These are phyloP conservation scores for Parachlorella kessleri DNA, from an alignment of 139 green algal species.

Conservation along the genomic window DNA sequence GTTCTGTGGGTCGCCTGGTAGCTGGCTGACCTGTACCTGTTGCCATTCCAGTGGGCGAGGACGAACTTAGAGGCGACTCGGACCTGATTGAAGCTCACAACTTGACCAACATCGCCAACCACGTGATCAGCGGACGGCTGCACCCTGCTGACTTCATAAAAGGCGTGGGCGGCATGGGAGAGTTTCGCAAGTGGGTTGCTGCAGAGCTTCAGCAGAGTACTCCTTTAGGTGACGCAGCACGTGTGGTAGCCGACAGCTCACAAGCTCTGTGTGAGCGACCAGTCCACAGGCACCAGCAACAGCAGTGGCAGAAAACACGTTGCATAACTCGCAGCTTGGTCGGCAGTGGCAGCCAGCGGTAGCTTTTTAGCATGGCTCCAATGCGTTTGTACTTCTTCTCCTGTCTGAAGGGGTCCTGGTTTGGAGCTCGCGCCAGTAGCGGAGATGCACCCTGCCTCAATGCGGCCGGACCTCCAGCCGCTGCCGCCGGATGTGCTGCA, in stretches of 20 bases:
- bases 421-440: not conserved
- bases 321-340: too few relatives aligned
- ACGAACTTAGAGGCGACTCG: not conserved
- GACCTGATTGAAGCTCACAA: slow-evolving; percentile 6
- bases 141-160: not conserved
- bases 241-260: too few relatives aligned
- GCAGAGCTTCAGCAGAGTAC: too few relatives aligned
- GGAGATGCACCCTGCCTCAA: not conserved
- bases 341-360: too few relatives aligned
- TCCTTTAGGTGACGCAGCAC: too few relatives aligned
- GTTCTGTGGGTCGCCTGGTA: too few relatives aligned
- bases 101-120: not conserved
- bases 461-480: not conserved
- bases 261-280: too few relatives aligned
- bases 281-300: too few relatives aligned
- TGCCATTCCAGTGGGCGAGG: not conserved
- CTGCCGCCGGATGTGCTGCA: not conserved
- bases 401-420: slow-evolving; percentile 3
- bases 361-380: not conserved
- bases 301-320: too few relatives aligned
- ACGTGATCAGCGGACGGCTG: not conserved
- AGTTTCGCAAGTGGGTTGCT: not conserved
- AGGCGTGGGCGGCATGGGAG: not conserved
- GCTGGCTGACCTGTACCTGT: too few relatives aligned
- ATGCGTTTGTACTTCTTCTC: not conserved